These are phyloP conservation scores for Patellifolia procumbens DNA, from an alignment of 179 eudicot species.

Conservation along the genomic window DNA sequence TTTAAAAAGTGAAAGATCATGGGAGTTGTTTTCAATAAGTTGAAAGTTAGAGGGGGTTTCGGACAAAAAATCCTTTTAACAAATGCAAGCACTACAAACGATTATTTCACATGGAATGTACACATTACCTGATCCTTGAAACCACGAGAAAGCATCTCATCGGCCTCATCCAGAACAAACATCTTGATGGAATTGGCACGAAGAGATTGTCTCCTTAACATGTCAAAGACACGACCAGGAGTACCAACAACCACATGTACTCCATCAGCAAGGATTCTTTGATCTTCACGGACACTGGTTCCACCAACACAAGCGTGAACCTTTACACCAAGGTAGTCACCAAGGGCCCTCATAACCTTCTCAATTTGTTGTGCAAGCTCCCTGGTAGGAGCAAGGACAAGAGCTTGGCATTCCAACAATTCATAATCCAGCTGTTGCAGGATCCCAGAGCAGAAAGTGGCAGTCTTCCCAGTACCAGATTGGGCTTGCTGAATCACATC, in stretches of 20 bases:
- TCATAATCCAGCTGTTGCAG: slow-evolving; percentile 38
- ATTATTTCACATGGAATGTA: too few relatives aligned
- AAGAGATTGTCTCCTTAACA: slow-evolving; percentile 42
- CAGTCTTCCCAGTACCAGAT: slow-evolving; percentile 42
- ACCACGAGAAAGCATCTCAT: slow-evolving; percentile 46
- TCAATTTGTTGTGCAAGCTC: slow-evolving; percentile 46
- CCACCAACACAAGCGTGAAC: slow-evolving; percentile 49
- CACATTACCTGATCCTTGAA: slow-evolving; percentile 41
- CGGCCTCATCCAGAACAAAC: slow-evolving; percentile 50
- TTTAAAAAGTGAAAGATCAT: too few relatives aligned
- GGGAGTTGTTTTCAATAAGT: too few relatives aligned
- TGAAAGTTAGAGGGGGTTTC: too few relatives aligned
- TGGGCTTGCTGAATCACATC: slow-evolving; percentile 50
- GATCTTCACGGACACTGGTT: slow-evolving; percentile 43
- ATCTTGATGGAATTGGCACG: slow-evolving; percentile 31
- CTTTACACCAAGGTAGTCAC: slow-evolving; percentile 40
- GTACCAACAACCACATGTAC: slow-evolving; percentile 49
- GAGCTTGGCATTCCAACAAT: slow-evolving; percentile 40
- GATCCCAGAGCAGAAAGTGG: slow-evolving; percentile 42
- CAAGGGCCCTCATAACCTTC: slow-evolving; percentile 45
- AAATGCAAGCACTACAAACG: too few relatives aligned
- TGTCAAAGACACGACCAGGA: slow-evolving; percentile 45
- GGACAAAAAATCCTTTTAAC: too few relatives aligned
- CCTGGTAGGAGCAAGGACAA: slow-evolving; percentile 44
- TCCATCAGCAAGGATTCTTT: slow-evolving; percentile 35